Conservation (phyloP, 2,329 filamentous ascomycete species). For the Fusarium kyushuense region DNA sequence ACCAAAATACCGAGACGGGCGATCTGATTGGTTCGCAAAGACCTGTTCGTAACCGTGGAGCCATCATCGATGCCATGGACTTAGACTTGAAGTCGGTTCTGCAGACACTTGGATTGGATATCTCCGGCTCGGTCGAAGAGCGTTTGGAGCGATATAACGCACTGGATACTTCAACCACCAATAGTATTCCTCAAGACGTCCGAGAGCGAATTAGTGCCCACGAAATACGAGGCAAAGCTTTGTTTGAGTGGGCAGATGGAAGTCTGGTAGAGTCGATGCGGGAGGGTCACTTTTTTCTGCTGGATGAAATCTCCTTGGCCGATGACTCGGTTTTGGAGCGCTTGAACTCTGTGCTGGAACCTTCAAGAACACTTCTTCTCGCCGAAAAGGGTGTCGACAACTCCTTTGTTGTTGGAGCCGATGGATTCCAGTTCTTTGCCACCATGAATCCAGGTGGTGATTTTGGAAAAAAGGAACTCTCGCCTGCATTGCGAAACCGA, state of each 20-base stretch:
- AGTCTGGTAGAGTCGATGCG: constrained; percentile 95
- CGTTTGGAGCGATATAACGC: constrained; percentile 69
- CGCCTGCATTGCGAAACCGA: constrained; percentile 91
- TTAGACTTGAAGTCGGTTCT: constrained; percentile 68
- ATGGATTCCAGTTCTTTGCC: constrained; percentile 94
- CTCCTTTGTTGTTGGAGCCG: constrained; percentile 78
- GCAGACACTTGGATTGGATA: constrained; percentile 54
- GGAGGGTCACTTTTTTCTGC: constrained; percentile 86
- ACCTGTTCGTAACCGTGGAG: constrained; percentile 86
- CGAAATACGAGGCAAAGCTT: constrained; percentile 76
- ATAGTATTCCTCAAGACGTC: constrained; percentile 63
- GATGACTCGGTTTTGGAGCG: constrained; percentile 97
- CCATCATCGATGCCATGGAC: constrained; percentile 74
- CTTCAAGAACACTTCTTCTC: constrained; percentile 84
- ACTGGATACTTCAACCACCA: constrained; percentile 60
- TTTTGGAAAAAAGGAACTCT: constrained; percentile 97
- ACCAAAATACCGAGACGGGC: constrained; percentile 97
- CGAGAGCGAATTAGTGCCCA: constrained; percentile 61
- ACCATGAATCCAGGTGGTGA: constrained; percentile 99
- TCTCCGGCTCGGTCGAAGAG: constrained; percentile 61
- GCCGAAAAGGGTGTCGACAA: constrained; percentile 93
- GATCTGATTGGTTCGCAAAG: constrained; percentile 96
- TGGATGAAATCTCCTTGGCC: constrained; percentile 97
- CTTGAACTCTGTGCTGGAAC: constrained; percentile 95
- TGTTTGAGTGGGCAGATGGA: constrained; percentile 98